Percentiles rank a stretch among this genome's conserved stretches.
Conservation (phyloP, 192 early-diverging fungal species). For the Entrophospora sp. region DNA sequence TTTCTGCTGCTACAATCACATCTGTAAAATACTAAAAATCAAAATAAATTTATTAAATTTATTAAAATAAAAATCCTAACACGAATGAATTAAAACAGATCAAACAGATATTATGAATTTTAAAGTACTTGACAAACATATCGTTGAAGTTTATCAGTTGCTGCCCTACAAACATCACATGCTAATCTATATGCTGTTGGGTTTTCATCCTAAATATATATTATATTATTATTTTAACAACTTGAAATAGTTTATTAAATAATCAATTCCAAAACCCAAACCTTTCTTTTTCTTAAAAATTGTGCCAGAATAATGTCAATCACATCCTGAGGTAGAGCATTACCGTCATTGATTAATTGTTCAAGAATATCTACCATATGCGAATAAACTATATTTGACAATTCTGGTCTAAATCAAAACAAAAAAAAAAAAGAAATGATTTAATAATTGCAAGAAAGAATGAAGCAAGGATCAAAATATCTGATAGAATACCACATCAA, state of each 20-base stretch:
- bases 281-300: conserved; percentile 60
- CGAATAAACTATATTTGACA: conserved; percentile 68
- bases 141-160: conserved; percentile 74
- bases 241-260: background rate
- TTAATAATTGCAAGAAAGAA: too few species aligned
- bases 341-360: conserved; percentile 70
- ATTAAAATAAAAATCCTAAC: background rate
- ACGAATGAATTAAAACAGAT: too few species aligned
- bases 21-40: conserved; percentile 70
- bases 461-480: too few species aligned
- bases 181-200: conserved; percentile 65
- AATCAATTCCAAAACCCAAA: too few species aligned
- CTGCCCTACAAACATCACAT: conserved; percentile 63
- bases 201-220: conserved; percentile 43
- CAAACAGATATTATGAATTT: background rate
- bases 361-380: conserved; percentile 72
- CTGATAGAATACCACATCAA: too few species aligned
- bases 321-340: conserved; percentile 60
- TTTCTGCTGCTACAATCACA: conserved; percentile 53
- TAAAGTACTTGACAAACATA: conserved; percentile 71
- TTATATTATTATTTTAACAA: background rate
- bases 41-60: background rate
- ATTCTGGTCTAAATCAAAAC: conserved; percentile 40
- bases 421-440: background rate
- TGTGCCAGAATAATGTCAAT: conserved; percentile 71